Conservation (phyloP, 371 early-diverging fungal species). For the Chytridiales sp. region DNA sequence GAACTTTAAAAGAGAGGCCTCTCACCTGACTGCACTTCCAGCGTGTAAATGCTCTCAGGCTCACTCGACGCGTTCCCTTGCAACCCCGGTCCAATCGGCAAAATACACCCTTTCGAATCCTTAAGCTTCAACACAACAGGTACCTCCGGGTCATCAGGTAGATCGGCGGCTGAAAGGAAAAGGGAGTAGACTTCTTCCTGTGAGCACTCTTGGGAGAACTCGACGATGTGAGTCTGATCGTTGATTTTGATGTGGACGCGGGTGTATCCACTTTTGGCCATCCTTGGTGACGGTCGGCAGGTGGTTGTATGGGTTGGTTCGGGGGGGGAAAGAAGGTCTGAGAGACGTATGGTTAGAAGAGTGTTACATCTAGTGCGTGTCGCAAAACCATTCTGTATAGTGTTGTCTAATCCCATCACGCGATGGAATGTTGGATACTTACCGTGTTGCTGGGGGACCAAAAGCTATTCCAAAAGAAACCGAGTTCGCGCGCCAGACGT, state of each 20-base stretch:
- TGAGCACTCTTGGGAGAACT: slow-evolving; percentile 19
- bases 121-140: slow-evolving; percentile 13
- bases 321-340: background rate
- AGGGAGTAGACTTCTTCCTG: slow-evolving; percentile 24
- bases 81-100: slow-evolving; percentile 26
- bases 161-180: slow-evolving; percentile 29
- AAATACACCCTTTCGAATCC: slow-evolving; percentile 3
- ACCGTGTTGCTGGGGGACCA: too few relatives aligned
- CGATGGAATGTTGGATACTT: too few relatives aligned
- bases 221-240: slow-evolving; percentile 5
- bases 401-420: too few relatives aligned
- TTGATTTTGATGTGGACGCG: slow-evolving; percentile 7
- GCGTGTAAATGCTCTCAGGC: slow-evolving; percentile 5
- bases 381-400: too few relatives aligned
- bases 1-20: too few relatives aligned
- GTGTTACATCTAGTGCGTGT: too few relatives aligned
- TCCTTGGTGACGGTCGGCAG: background rate
- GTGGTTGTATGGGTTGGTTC: background rate
- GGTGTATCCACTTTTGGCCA: slow-evolving; percentile 9
- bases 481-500: too few relatives aligned
- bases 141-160: slow-evolving; percentile 1
- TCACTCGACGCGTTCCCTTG: slow-evolving; percentile 16
- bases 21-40: slow-evolving; percentile 21
- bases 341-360: too few relatives aligned
- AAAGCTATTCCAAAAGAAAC: too few relatives aligned